Conservation (phyloP, 2,329 filamentous ascomycete species). For the Aspergillus ustus region DNA sequence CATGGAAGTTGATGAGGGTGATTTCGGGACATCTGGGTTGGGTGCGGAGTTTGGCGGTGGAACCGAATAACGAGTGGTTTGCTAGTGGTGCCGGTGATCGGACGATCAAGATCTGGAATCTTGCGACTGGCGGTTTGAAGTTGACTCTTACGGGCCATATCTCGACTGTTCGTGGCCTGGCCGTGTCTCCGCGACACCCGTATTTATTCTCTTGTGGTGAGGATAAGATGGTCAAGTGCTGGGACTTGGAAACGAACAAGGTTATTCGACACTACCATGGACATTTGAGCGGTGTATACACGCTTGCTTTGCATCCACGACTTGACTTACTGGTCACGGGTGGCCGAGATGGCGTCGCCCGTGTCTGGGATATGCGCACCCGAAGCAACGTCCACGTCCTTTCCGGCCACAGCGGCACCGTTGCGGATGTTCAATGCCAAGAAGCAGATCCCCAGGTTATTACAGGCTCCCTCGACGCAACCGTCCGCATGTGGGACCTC, state of each 20-base stretch:
- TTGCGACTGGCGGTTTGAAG: conserved; percentile 82
- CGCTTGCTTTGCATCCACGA: conserved; percentile 88
- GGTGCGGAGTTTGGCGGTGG: conserved; percentile 87
- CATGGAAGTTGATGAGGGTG: conserved; percentile 98
- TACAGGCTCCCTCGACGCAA: conserved; percentile 87
- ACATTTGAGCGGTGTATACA: conserved; percentile 94
- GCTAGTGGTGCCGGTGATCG: conserved; percentile 92
- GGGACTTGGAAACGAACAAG: conserved; percentile 99
- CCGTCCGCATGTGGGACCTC: conserved; percentile 91
- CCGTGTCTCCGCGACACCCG: conserved; percentile 89
- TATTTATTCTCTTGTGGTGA: conserved; percentile 98
- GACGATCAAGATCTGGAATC: conserved; percentile 98
- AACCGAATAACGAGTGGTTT: conserved; percentile 98
- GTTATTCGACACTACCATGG: conserved; percentile 98
- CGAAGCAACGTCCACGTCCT: conserved; percentile 94
- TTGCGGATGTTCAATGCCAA: conserved; percentile 88
- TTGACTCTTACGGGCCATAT: conserved; percentile 93
- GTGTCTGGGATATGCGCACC: conserved; percentile 99
- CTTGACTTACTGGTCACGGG: conserved; percentile 94
- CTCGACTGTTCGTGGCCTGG: conserved; percentile 87
- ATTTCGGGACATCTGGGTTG: conserved; percentile 96
- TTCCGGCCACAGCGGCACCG: conserved; percentile 85
- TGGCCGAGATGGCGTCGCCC: conserved; percentile 88
- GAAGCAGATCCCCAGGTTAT: conserved; percentile 97
- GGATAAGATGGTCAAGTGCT: conserved; percentile 99